Conservation (phyloP, 2,329 filamentous ascomycete genomes). For the Diplocarpon mali region DNA sequence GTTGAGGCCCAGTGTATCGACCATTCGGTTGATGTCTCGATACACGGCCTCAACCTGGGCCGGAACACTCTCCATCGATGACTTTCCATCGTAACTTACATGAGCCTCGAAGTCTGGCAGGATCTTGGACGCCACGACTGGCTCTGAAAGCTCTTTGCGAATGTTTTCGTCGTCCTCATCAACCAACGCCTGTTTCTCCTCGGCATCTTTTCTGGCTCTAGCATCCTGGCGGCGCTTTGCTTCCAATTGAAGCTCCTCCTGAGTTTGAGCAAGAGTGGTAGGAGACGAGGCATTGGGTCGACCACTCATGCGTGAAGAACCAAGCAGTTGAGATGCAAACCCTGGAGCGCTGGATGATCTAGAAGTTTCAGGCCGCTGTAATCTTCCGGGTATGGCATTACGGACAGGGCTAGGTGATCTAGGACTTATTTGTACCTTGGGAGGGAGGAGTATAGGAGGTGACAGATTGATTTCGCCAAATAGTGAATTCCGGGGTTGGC, state of each 20-base stretch:
- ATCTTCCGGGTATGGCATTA: slow-evolving; percentile 40
- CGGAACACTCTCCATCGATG: slow-evolving; percentile 40
- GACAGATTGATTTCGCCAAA: slow-evolving; percentile 45
- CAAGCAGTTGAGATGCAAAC: slow-evolving; percentile 43
- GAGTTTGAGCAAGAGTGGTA: slow-evolving; percentile 16
- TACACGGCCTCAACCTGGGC: slow-evolving; percentile 58
- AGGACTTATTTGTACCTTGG: slow-evolving; percentile 43
- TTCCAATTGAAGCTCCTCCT: slow-evolving; percentile 18
- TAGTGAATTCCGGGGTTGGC: slow-evolving; percentile 28
- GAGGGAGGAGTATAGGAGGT: slow-evolving; percentile 42
- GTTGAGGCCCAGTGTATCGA: slow-evolving; percentile 85
- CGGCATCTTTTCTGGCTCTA: slow-evolving; percentile 44
- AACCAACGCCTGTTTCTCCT: slow-evolving; percentile 45
- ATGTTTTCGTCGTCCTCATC: slow-evolving; percentile 62
- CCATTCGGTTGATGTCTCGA: slow-evolving; percentile 83
- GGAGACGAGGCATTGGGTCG: slow-evolving; percentile 29
- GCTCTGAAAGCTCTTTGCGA: slow-evolving; percentile 48
- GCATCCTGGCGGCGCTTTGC: slow-evolving; percentile 25
- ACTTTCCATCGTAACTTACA: slow-evolving; percentile 39
- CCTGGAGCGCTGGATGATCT: slow-evolving; percentile 51
- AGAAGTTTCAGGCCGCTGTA: slow-evolving; percentile 37
- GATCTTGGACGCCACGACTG: slow-evolving; percentile 47
- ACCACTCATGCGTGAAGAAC: slow-evolving; percentile 36
- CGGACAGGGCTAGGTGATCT: slow-evolving; percentile 65
- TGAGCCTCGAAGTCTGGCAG: slow-evolving; percentile 60